These are phyloP conservation scores for Tolypocladium guangdongense DNA, from an alignment of 2,329 filamentous ascomycete genomes.

Conservation along the genomic window DNA sequence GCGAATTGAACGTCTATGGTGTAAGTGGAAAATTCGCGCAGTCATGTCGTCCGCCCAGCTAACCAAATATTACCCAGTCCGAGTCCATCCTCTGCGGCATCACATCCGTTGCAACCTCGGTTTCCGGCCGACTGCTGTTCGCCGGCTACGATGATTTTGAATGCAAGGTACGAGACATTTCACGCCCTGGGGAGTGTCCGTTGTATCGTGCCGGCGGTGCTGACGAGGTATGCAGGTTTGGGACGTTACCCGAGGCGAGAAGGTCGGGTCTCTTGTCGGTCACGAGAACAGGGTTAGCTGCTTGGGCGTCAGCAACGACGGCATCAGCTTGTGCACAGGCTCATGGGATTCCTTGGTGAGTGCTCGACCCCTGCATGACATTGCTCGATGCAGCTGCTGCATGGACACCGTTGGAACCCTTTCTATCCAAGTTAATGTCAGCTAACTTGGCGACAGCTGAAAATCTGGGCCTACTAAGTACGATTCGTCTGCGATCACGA, in stretches of 20 bases:
- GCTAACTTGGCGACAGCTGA: constrained; percentile 45
- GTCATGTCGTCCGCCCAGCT: constrained; percentile 3
- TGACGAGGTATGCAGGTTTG: constrained; percentile 58
- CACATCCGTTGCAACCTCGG: constrained; percentile 94
- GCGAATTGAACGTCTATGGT: constrained; percentile 59
- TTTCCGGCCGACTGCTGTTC: constrained; percentile 89
- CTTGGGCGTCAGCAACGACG: constrained; percentile 95
- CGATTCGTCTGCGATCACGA: constrained; percentile 12
- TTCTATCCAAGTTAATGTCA: not conserved
- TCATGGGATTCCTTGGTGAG: constrained; percentile 98
- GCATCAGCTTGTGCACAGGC: constrained; percentile 97
- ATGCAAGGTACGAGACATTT: constrained; percentile 72
- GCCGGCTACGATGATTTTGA: constrained; percentile 98
- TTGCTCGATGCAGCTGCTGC: not conserved
- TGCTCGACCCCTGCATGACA: constrained; percentile 10
- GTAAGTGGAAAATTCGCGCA: constrained; percentile 30
- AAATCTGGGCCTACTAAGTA: constrained; percentile 72
- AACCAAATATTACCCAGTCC: constrained; percentile 46
- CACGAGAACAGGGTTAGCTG: constrained; percentile 99
- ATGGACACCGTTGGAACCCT: not conserved
- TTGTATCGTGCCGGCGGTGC: not conserved
- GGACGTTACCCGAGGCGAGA: constrained; percentile 93
- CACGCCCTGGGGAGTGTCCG: not conserved
- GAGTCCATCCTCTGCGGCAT: constrained; percentile 97
- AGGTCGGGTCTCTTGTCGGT: constrained; percentile 90